Evolutionary conservation across 306 rosid genomes (phyloP).

Genomic region (Hippophae gyantsensis): DNA sequence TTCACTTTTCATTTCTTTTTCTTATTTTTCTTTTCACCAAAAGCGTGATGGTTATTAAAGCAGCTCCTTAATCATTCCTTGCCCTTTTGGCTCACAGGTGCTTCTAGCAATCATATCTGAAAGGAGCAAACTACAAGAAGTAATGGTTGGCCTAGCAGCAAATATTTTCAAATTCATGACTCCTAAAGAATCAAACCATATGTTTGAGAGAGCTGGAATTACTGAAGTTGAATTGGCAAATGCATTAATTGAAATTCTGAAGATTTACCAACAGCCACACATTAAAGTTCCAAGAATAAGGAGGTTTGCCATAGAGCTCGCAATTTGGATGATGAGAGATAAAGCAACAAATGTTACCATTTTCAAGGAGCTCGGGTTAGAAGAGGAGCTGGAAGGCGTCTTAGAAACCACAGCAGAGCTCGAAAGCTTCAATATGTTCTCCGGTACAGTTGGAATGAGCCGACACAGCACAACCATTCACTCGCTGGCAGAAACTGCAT

Average conservation of each 20-base stretch:
- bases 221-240: conserved; percentile 49
- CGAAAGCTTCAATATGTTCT: conserved; percentile 89
- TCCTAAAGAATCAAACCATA: conserved; percentile 48
- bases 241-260: conserved; percentile 48
- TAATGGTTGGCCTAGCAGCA: conserved; percentile 84
- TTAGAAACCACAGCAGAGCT: conserved; percentile 90
- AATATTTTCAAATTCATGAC: conserved; percentile 54
- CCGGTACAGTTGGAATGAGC: conserved; percentile 79
- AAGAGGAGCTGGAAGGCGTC: conserved; percentile 54
- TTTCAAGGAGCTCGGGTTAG: conserved; percentile 49
- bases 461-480: conserved; percentile 64
- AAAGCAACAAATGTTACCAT: conserved; percentile 31
- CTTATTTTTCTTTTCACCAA: neutral
- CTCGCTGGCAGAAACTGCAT: conserved; percentile 66
- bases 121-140: conserved; percentile 80
- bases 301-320: conserved; percentile 70
- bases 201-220: conserved; percentile 47
- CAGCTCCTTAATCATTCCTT: neutral
- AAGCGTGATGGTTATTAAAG: neutral
- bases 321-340: conserved; percentile 87
- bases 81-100: conserved; percentile 29
- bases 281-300: conserved; percentile 74
- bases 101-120: conserved; percentile 54
- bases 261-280: conserved; percentile 51
- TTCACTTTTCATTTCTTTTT: too few species aligned